Base-by-base conservation (phyloP, 345 rosid species). In the Erucastrum elatum region DNA sequence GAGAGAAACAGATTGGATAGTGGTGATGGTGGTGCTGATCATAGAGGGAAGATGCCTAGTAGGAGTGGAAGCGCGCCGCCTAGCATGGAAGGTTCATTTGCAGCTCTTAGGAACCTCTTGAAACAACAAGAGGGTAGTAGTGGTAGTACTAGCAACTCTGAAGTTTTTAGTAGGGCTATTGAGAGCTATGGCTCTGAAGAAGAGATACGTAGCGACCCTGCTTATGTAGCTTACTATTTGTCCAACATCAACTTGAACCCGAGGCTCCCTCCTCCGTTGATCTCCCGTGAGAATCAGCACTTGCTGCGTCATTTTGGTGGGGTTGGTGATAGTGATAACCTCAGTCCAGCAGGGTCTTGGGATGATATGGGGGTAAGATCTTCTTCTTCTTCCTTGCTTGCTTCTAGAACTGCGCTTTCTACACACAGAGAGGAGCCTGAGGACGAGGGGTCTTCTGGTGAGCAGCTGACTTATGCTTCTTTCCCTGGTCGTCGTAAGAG, bases 41-140 rank as follows among this genome's bases (percentile, higher is more conserved):
- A 83, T 25, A 69, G 78, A 10, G 87, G 86, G 2, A 74, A 56
- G 3, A 55, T 84, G 73, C 96, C 96, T 26, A 90, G 85, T 89
- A 86, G 97, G 82, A 94, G 98, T 75, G 97, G 96, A 13, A 94
- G 98, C 64, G 98, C 98, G 7, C 97, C 98, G 4, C 98, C 98
- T 59, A 94, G 92, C 71, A 90, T 94, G 93, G 98, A 94, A 87
- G 97, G 98, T 41, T 94, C 98, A 49, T 83, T 90, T 84, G 88
- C 96, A 71, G 91, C 97, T 70, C 75, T 92, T 74, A 90, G 89
- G 59, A 87, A 86, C 75, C 89, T 92, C 70, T 84, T 92, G 78
- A 87, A 89, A 65, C 90, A 85, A 74, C 87, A 90, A 30, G 89
- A 86, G 77, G 77, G 81, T 75, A 78, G 79, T 81, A 1, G 49